Conservation (phyloP, 257 asterid species). For the Solanum arcanum region DNA sequence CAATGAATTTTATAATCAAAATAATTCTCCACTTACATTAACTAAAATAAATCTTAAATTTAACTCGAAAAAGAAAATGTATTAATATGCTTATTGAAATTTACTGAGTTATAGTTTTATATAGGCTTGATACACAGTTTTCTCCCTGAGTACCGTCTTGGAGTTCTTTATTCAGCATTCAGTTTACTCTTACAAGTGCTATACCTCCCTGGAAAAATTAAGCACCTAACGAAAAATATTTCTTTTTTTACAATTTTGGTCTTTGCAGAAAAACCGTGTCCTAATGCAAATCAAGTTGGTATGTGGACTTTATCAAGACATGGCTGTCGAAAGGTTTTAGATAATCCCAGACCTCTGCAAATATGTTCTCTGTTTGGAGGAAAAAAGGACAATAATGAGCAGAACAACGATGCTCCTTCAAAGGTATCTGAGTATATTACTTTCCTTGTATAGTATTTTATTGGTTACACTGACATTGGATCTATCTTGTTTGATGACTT, state of each 20-base stretch:
- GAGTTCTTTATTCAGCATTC: background rate
- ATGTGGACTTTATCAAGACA: slow-evolving; percentile 7
- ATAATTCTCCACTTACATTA: background rate
- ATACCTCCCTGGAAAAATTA: background rate
- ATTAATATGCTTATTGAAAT: background rate
- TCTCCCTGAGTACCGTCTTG: background rate
- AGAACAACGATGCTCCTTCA: slow-evolving; percentile 45
- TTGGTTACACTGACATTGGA: background rate
- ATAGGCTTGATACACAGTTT: background rate
- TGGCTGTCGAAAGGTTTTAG: slow-evolving; percentile 1
- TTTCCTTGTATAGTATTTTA: background rate
- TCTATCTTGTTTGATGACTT: background rate
- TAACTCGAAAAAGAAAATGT: background rate
- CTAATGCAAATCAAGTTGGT: background rate
- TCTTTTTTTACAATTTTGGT: background rate
- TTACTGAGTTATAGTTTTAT: background rate
- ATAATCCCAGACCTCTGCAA: slow-evolving; percentile 26
- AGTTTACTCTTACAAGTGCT: background rate
- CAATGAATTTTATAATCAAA: background rate
- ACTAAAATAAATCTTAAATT: background rate
- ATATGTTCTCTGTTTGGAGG: slow-evolving; percentile 76
- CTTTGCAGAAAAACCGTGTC: slow-evolving; percentile 8
- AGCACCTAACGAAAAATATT: background rate
- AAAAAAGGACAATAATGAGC: slow-evolving; percentile 48
- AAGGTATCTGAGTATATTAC: slow-evolving; percentile 34